Conservation (phyloP, 345 rosid species). For the Microthlaspi erraticum region DNA sequence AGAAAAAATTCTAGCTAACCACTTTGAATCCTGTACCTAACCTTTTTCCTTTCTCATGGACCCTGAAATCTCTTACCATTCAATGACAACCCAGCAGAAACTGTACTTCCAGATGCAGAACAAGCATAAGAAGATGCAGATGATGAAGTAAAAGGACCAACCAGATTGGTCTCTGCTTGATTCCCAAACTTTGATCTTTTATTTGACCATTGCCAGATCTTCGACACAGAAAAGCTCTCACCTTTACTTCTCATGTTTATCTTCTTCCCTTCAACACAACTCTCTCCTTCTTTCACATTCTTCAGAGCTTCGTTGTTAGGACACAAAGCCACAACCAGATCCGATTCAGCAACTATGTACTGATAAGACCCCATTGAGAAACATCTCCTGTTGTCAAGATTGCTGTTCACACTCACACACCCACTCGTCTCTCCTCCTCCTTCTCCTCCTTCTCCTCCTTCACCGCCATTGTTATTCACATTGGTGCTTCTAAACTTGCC, state of each 20-base stretch:
- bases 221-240: slow-evolving; percentile 94
- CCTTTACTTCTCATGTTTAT: slow-evolving; percentile 74
- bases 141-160: slow-evolving; percentile 40
- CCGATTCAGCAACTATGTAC: slow-evolving; percentile 76
- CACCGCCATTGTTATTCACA: slow-evolving; percentile 42
- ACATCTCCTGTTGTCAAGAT: slow-evolving; percentile 65
- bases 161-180: slow-evolving; percentile 51
- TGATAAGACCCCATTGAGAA: slow-evolving; percentile 63
- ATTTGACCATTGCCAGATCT: slow-evolving; percentile 90
- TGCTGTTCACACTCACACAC: slow-evolving; percentile 58
- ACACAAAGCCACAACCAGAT: slow-evolving; percentile 61
- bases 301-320: slow-evolving; percentile 48
- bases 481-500: slow-evolving; percentile 73
- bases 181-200: slow-evolving; percentile 60
- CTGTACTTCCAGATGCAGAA: slow-evolving; percentile 38
- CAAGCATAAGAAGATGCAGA: slow-evolving; percentile 42
- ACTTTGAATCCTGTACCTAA: slow-evolving; percentile 44
- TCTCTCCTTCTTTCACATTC: slow-evolving; percentile 52
- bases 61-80: slow-evolving; percentile 49
- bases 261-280: slow-evolving; percentile 72
- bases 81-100: slow-evolving; percentile 46
- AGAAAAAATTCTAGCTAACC: slow-evolving; percentile 28
- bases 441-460: slow-evolving; percentile 34
- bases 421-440: slow-evolving; percentile 65
- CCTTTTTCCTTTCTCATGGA: slow-evolving; percentile 40